Evolutionary conservation across 805 yeast genomes (phyloP).

Genomic region (Dipodascus albidus): DNA sequence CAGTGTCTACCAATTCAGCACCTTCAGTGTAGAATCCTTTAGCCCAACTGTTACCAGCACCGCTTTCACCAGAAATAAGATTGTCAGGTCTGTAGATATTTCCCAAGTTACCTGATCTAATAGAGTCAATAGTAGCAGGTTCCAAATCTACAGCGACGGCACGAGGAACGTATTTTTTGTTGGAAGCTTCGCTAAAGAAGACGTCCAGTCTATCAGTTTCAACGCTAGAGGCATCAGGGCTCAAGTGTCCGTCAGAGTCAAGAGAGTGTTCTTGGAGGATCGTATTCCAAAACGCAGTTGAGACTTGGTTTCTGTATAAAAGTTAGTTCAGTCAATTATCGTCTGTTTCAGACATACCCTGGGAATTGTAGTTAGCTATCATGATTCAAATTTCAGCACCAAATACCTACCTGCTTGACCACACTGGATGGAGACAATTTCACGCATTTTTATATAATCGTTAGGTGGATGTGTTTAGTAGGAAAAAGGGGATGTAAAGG

Average conservation of each 20-base stretch:
- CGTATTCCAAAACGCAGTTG: conserved; percentile 30
- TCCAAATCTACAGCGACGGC: conserved; percentile 88
- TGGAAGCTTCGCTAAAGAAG: conserved; percentile 75
- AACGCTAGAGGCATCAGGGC: conserved; percentile 4
- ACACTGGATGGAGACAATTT: conserved; percentile 33
- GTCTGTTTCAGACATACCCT: conserved; percentile 1
- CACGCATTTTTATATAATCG: conserved; percentile 25
- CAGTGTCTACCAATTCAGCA: conserved; percentile 85
- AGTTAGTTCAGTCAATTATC: too few species aligned
- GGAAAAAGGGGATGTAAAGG: background rate
- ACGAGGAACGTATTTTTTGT: conserved; percentile 87
- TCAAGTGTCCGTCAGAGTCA: conserved; percentile 24
- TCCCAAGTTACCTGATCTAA: conserved; percentile 71
- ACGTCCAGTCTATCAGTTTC: conserved; percentile 52
- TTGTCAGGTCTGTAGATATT: conserved; percentile 87
- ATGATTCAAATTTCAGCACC: too few species aligned
- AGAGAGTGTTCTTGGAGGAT: conserved; percentile 28
- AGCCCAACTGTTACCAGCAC: conserved; percentile 97
- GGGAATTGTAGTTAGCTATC: background rate
- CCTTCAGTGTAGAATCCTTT: conserved; percentile 96
- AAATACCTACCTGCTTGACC: conserved; percentile 31
- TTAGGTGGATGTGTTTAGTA: background rate
- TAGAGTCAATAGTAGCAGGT: conserved; percentile 87
- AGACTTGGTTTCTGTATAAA: conserved; percentile 27
- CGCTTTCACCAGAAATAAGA: conserved; percentile 77